Conservation (phyloP, 2,329 filamentous ascomycete genomes). For the Botrytis hyacinthi region DNA sequence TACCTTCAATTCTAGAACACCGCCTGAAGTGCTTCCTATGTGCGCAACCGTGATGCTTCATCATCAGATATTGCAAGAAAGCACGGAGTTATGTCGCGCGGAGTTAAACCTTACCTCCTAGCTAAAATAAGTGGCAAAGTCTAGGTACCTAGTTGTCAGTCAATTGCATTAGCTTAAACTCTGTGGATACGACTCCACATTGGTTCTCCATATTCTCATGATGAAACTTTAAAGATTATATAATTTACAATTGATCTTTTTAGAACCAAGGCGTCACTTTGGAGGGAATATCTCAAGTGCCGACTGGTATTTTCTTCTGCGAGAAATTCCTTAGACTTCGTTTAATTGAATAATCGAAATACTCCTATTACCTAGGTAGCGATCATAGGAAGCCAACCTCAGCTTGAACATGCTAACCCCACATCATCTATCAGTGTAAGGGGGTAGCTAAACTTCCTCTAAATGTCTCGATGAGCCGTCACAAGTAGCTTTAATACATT, state of each 20-base stretch:
- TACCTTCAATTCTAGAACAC: too few relatives aligned
- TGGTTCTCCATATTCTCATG: background rate
- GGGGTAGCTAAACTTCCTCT: background rate
- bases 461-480: background rate
- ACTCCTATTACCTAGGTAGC: background rate
- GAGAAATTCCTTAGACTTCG: background rate
- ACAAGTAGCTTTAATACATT: background rate
- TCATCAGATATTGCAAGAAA: too few relatives aligned
- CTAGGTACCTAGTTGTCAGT: background rate
- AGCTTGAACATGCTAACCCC: background rate
- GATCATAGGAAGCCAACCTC: background rate
- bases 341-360: background rate
- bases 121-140: background rate
- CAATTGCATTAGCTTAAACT: background rate
- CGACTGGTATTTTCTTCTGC: background rate
- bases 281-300: background rate
- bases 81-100: too few relatives aligned
- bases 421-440: background rate
- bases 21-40: too few relatives aligned
- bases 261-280: background rate
- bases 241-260: background rate
- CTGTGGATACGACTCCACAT: background rate
- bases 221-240: background rate
- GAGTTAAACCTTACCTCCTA: background rate
- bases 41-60: too few relatives aligned